Evolutionary conservation across 768 basidiomycete genomes (phyloP), one percentile per base, ranked within the genome.

Genomic region (Floccularia luteovirens): DNA sequence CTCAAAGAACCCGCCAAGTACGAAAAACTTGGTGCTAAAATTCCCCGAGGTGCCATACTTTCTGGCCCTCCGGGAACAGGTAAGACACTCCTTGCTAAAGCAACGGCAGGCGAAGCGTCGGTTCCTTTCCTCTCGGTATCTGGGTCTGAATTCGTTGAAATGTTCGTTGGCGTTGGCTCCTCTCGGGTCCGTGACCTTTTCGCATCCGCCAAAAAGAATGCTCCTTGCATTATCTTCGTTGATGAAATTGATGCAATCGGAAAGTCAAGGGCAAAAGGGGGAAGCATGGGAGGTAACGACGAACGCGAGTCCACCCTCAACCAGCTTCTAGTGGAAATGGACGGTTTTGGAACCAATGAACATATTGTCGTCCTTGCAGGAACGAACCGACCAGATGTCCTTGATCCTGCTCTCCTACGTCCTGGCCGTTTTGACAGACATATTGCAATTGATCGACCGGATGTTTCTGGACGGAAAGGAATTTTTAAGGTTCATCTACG

Each of bases 211-310:
- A 92, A 89, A 75, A 97, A 97, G 71, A 79, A 96, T 56, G 92
- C 96, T 0, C 96, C 96, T 0, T 93, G 90, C 57, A 99, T 99
- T 70, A 89, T 99, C 58, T 99, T 99, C 64, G 78, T 99, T 47
- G 96, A 99, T 61, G 96, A 99, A 66, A 99, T 99, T 47, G 96
- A 99, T 59, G 96, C 96, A 38, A 98, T 99, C 51, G 96, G 96
- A 42, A 98, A 97, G 65, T 74, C 90, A 13, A 77, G 96, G 55
- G 85, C 85, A 19, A 79, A 76, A 47, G 79, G 90, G 38, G 91
- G 94, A 24, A 66, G 60, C 43, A 62, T 76, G 38, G 81, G 74
- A 24, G 90, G 94, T 4, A 97, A 98, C 62, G 94, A 98, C 56
- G 96, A 99, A 60, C 81, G 96, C 22, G 96, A 99, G 62, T 89